A percentile compares a stretch with the other conserved stretches of the same genome.
These are phyloP conservation scores for Didymella arachidicola DNA, from an alignment of 2,329 filamentous ascomycete genomes.

Conservation along the genomic window DNA sequence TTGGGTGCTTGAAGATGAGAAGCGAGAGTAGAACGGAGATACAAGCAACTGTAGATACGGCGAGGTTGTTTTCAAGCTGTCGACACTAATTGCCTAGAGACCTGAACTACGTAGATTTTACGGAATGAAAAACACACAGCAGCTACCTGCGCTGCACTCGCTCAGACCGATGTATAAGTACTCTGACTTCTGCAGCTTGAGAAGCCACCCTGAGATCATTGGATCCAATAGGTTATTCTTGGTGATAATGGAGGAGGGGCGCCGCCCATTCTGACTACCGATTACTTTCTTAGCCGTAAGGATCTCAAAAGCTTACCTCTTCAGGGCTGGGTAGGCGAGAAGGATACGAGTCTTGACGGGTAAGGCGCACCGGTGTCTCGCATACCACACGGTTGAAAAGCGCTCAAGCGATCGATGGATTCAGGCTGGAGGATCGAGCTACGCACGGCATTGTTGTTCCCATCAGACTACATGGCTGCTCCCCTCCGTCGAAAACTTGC, in stretches of 20 bases:
- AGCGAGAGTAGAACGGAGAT: neutral
- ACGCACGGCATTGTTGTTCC: neutral
- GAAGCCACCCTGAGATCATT: neutral
- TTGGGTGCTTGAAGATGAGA: neutral
- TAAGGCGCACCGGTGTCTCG: neutral
- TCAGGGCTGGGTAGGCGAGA: constrained; percentile 12
- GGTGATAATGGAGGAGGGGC: constrained; percentile 8
- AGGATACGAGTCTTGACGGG: constrained; percentile 9
- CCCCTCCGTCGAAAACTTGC: neutral
- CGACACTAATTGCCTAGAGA: neutral
- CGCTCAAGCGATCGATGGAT: neutral
- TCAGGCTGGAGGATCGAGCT: neutral
- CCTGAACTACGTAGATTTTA: neutral
- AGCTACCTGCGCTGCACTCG: neutral
- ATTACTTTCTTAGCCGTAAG: constrained; percentile 10
- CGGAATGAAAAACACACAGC: neutral
- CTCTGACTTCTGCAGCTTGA: neutral
- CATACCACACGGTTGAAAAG: neutral
- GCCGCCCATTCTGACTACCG: constrained; percentile 3
- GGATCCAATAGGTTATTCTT: constrained; percentile 6
- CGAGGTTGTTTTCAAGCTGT: neutral
- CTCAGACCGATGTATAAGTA: constrained; percentile 5
- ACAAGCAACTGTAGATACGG: neutral
- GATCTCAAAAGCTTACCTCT: constrained; percentile 12
- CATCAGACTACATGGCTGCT: neutral